Conservation (phyloP, 164 flowering plant genomes). For the Taxillus chinensis region DNA sequence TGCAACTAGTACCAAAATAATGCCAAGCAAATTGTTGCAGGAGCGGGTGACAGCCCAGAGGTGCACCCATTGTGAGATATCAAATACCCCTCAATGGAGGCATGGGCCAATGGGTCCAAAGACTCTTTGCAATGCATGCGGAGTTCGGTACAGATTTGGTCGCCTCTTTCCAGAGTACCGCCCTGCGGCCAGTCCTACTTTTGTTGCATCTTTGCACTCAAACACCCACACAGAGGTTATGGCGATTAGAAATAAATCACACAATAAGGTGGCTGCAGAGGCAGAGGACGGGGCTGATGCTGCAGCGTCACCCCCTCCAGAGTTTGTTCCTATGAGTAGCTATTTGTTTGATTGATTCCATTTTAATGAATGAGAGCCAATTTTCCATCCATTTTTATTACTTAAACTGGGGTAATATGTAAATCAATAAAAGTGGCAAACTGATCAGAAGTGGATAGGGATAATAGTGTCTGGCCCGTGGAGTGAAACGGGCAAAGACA, state of each 20-base stretch:
- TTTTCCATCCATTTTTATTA: no score
- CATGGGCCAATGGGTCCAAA: constrained; percentile 40
- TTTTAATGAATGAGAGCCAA: not conserved
- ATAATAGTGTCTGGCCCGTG: no score
- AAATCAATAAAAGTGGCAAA: no score
- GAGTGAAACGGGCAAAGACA: no score
- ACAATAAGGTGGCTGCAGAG: not conserved
- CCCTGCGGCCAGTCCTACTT: constrained; percentile 42
- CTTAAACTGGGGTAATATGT: no score
- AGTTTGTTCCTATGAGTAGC: not conserved
- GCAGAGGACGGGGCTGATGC: not conserved
- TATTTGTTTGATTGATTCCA: not conserved
- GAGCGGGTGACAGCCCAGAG: not conserved
- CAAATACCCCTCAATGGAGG: constrained; percentile 40
- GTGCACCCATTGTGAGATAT: constrained; percentile 32
- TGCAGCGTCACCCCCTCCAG: constrained; percentile 1
- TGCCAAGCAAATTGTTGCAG: not conserved
- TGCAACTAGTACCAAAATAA: not conserved
- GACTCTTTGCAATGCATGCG: constrained; percentile 49
- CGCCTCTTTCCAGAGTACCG: constrained; percentile 44
- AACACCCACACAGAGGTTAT: constrained; percentile 38
- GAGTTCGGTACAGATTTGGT: constrained; percentile 38
- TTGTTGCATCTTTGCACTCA: constrained; percentile 33
- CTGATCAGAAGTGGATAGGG: no score
- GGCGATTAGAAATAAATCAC: constrained; percentile 23